phyloP scores from a whole-genome alignment of 768 basidiomycete species.

The Phaeotremella skinneri region DNA sequence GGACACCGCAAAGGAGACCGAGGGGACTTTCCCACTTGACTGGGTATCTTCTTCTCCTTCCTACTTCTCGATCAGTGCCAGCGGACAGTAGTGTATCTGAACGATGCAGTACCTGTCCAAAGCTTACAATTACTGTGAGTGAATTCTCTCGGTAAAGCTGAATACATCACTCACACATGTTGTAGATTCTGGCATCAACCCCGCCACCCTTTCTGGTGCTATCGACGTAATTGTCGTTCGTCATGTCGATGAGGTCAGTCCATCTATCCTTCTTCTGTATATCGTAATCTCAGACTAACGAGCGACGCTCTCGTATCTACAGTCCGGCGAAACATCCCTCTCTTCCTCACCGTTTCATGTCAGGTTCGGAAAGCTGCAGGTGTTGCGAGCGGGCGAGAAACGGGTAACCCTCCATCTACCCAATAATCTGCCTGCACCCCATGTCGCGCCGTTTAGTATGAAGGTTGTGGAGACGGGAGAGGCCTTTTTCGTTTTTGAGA shows the following conservation, averaged over 20 bases:
- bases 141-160: no score
- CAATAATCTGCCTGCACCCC: slow-evolving; percentile 54
- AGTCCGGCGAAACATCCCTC: slow-evolving; percentile 52
- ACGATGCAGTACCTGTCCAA: no score
- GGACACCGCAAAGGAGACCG: no score
- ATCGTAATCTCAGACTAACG: not conserved
- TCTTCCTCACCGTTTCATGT: slow-evolving; percentile 96
- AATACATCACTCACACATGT: no score
- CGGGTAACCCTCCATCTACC: slow-evolving; percentile 81
- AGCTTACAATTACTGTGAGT: no score
- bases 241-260: slow-evolving; percentile 58
- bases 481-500: slow-evolving; percentile 98
- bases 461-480: slow-evolving; percentile 99
- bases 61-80: no score
- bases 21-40: no score
- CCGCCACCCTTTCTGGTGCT: slow-evolving; percentile 93
- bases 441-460: slow-evolving; percentile 82
- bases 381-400: slow-evolving; percentile 89
- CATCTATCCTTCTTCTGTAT: no score
- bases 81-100: no score
- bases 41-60: no score
- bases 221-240: slow-evolving; percentile 98
- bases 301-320: not conserved
- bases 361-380: slow-evolving; percentile 94
- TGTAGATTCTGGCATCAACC: slow-evolving; percentile 68